Conservation (phyloP, 1,139 yeast species). For the Pichia sp. region DNA sequence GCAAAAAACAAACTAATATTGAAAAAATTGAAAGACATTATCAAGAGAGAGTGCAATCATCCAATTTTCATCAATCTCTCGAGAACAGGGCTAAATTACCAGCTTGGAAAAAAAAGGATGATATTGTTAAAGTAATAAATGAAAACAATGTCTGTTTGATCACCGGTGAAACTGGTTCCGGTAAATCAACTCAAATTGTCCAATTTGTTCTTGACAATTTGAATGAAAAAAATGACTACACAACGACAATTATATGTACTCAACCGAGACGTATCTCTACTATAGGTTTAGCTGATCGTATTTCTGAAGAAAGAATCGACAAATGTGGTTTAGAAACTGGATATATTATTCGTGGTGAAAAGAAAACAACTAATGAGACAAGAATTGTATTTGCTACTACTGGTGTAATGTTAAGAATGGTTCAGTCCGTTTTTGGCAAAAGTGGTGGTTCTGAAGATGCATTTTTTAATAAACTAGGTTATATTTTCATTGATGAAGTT, state of each 20-base stretch:
- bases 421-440: constrained; percentile 45
- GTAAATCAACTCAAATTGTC: constrained; percentile 88
- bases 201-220: constrained; percentile 78
- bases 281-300: constrained; percentile 89
- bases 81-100: constrained; percentile 55
- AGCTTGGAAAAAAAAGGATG: constrained; percentile 68
- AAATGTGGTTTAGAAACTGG: constrained; percentile 78
- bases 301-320: constrained; percentile 72
- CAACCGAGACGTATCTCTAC: constrained; percentile 97
- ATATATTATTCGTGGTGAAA: constrained; percentile 85
- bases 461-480: constrained; percentile 52
- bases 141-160: constrained; percentile 63
- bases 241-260: constrained; percentile 71
- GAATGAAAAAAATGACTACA: constrained; percentile 38
- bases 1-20: constrained; percentile 15
- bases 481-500: constrained; percentile 86
- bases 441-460: constrained; percentile 16
- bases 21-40: constrained; percentile 25
- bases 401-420: constrained; percentile 82
- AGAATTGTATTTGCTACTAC: constrained; percentile 83
- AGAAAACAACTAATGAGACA: constrained; percentile 55
- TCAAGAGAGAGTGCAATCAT: constrained; percentile 13
- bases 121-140: constrained; percentile 51
- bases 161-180: constrained; percentile 98
- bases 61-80: constrained; percentile 34